Evolutionary conservation across 176 grass and related monocot genomes (phyloP), one percentile per base, ranked within the genome.

Genomic region (Oryza meyeriana): DNA sequence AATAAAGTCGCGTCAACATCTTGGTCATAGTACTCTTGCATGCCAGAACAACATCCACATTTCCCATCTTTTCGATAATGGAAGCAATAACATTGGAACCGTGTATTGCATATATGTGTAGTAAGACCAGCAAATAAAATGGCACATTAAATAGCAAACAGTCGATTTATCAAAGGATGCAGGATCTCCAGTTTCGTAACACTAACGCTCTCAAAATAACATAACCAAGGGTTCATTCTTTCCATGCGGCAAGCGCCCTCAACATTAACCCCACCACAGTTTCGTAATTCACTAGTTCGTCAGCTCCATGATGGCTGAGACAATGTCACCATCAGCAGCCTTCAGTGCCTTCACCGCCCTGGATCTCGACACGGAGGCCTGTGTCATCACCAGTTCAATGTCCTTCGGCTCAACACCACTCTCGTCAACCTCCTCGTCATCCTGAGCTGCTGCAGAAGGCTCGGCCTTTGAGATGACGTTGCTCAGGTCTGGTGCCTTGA

Each of bases 281-380:
- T 55, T 55, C 14, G 34, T 16, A 12, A 18, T 63, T 25, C 57
- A 48, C 61, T 78, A 85, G 66, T 63, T 85, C 20, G 83, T 72
- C 67, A 85, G 12, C 66, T 85, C 83, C 83, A 85, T 79, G 83
- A 79, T 85, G 36, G 83, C 83, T 6, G 52, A 63, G 10, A 85
- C 83, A 0, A 85, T 79, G 28, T 85, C 83, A 1, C 83, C 83
- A 50, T 72, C 27, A 2, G 63, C 47, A 69, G 63, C 73, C 64
- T 84, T 84, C 33, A 77, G 82, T 4, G 82, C 82, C 73, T 84
- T 77, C 17, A 77, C 82, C 0, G 74, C 74, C 74, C 36, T 85
- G 34, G 83, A 44, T 32, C 74, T 78, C 9, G 64, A 69, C 26
- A 85, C 83, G 0, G 73, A 24, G 20, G 83, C 83, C 45, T 85